Conservation (phyloP, 148 eudicot genomes). For the Cornus kousa region DNA sequence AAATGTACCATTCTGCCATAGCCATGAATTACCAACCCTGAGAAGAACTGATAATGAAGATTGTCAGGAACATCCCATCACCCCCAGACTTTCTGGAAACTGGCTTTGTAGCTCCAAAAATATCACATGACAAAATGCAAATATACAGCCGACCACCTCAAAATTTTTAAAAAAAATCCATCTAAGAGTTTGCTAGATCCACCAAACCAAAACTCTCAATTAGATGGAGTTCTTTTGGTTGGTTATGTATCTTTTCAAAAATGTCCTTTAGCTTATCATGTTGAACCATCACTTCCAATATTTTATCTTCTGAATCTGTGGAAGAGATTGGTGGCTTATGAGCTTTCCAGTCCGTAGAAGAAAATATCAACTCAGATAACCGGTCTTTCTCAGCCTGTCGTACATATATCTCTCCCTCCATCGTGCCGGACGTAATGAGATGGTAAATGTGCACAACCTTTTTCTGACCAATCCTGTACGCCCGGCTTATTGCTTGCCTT, state of each 20-base stretch:
- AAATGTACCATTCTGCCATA: neutral
- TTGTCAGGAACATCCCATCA: neutral
- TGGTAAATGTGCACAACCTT: constrained; percentile 62
- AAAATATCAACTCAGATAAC: constrained; percentile 61
- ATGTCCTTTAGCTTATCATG: constrained; percentile 35
- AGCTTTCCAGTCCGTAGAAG: constrained; percentile 28
- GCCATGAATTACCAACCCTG: no score
- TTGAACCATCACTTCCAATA: constrained; percentile 51
- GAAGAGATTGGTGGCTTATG: constrained; percentile 5
- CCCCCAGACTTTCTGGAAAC: neutral
- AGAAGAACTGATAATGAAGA: neutral
- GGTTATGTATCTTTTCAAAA: constrained; percentile 45
- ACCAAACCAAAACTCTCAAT: constrained; percentile 33
- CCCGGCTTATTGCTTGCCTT: constrained; percentile 83
- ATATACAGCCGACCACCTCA: neutral
- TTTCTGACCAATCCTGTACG: constrained; percentile 72
- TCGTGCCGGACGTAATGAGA: constrained; percentile 47
- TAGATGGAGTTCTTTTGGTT: constrained; percentile 40
- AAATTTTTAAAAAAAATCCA: neutral
- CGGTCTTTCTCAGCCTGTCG: constrained; percentile 50
- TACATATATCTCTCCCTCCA: constrained; percentile 47
- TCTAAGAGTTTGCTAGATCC: neutral
- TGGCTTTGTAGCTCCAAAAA: neutral
- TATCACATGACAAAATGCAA: neutral
- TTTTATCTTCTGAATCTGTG: constrained; percentile 43